A percentile compares a stretch with the other conserved stretches of the same genome.
These are phyloP conservation scores for Pythium aquatile DNA, from an alignment of 352 stramenopile species.

Conservation along the genomic window DNA sequence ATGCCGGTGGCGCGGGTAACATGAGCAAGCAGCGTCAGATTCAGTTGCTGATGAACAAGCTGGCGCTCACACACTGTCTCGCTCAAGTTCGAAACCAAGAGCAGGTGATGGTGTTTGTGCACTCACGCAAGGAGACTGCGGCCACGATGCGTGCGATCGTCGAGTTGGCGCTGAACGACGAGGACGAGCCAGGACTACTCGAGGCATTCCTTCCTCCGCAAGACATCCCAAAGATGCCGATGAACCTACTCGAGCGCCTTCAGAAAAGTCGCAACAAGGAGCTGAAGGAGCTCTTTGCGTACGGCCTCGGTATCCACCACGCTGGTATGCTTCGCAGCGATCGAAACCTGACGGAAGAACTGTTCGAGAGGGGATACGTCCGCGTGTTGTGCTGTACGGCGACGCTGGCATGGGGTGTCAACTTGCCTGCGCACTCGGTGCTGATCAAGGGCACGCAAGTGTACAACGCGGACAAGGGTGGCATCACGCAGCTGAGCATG, in stretches of 20 bases:
- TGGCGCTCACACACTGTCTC: conserved; percentile 69
- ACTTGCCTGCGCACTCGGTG: conserved; percentile 98
- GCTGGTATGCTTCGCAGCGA: conserved; percentile 96
- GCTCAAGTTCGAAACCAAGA: conserved; percentile 63
- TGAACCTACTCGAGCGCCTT: conserved; percentile 63
- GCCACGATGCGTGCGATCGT: conserved; percentile 92
- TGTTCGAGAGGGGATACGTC: conserved; percentile 97
- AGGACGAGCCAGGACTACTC: conserved; percentile 51
- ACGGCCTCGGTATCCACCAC: conserved; percentile 98
- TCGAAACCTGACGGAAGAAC: conserved; percentile 95
- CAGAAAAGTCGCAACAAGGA: conserved; percentile 95
- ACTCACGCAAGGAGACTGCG: conserved; percentile 98
- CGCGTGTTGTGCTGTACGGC: conserved; percentile 98
- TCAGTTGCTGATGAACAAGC: conserved; percentile 86
- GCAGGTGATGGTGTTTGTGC: conserved; percentile 99
- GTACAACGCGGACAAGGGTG: conserved; percentile 99
- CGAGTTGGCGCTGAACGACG: conserved; percentile 80
- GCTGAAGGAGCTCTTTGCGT: conserved; percentile 92
- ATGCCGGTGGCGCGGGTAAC: conserved; percentile 17
- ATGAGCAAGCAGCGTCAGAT: conserved; percentile 66
- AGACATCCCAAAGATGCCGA: conserved; percentile 52
- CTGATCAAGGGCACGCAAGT: conserved; percentile 99
- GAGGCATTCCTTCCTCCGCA: conserved; percentile 59
- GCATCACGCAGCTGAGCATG: conserved; percentile 97
- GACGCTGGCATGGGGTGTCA: conserved; percentile 99